Percentiles rank a stretch among this genome's conserved stretches.
Evolutionary conservation across 768 basidiomycete species (phyloP).

Genomic region (Pulveroboletus frians): DNA sequence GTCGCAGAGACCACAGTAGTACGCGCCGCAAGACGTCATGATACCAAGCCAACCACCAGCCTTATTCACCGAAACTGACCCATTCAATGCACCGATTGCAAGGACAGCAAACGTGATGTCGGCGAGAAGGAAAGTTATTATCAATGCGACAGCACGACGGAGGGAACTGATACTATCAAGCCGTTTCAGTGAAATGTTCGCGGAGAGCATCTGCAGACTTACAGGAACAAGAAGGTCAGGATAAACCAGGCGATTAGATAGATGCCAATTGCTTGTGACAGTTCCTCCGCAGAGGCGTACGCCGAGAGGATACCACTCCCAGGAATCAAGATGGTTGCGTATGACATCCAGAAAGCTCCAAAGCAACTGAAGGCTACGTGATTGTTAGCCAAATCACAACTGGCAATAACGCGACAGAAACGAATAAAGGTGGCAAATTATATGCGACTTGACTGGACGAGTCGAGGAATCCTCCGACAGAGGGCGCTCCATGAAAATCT

Average conservation of each 20-base stretch:
- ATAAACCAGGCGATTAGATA: conserved; percentile 72
- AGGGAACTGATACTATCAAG: conserved; percentile 40
- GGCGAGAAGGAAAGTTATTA: conserved; percentile 49
- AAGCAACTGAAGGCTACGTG: conserved; percentile 71
- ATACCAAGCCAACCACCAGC: conserved; percentile 44
- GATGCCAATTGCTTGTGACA: conserved; percentile 62
- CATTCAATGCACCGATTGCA: conserved; percentile 35
- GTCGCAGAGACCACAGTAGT: conserved; percentile 41
- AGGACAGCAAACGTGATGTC: conserved; percentile 49
- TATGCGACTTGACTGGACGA: not conserved
- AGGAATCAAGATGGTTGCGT: conserved; percentile 67
- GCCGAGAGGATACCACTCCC: conserved; percentile 55
- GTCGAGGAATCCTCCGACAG: no score
- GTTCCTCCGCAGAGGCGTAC: conserved; percentile 38
- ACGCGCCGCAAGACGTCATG: conserved; percentile 42
- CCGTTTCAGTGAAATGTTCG: not conserved
- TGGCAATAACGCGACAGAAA: no score
- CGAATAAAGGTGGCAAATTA: not conserved
- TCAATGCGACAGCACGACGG: conserved; percentile 45
- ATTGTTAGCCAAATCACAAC: not conserved
- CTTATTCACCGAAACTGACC: conserved; percentile 21
- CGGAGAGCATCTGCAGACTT: conserved; percentile 13
- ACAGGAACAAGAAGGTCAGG: conserved; percentile 68
- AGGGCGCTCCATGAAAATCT: no score
- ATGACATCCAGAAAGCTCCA: conserved; percentile 88